A percentile compares a stretch with the other conserved stretches of the same genome.
Conservation (phyloP, 1,284 basidiomycete species). For the Bjerkandera adusta region DNA sequence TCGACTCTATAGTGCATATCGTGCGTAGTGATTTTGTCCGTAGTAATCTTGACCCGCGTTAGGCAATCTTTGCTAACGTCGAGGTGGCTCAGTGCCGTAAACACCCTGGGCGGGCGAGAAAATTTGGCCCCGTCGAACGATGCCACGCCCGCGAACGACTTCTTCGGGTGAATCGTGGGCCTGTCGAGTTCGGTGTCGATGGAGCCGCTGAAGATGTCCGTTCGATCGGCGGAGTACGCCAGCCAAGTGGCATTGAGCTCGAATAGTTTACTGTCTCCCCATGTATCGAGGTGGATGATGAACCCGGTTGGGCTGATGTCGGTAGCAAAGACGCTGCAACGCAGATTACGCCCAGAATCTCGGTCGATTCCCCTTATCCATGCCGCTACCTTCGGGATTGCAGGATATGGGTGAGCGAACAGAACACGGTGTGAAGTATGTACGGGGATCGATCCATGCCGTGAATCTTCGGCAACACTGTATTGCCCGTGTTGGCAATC, state of each 20-base stretch:
- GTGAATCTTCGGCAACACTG: not conserved
- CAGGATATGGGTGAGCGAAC: not conserved
- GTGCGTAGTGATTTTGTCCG: not conserved
- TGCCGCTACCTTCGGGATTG: not conserved
- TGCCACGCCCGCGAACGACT: no score
- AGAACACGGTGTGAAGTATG: not conserved
- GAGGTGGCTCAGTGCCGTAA: not conserved
- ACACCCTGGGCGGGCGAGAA: not conserved
- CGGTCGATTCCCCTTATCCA: not conserved
- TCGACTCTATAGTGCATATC: not conserved
- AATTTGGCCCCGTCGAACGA: not conserved
- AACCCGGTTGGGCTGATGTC: not conserved
- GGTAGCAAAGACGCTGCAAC: not conserved
- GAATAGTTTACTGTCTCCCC: not conserved
- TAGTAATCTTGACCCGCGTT: not conserved
- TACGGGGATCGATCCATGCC: not conserved
- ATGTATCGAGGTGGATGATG: conserved; percentile 1
- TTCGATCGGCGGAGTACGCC: not conserved
- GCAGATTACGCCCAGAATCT: not conserved
- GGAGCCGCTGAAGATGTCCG: conserved; percentile 1
- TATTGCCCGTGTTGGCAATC: conserved; percentile 5
- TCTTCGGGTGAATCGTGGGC: not conserved
- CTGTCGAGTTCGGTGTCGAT: not conserved
- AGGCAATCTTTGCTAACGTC: not conserved
- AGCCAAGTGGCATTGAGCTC: not conserved